phyloP scores from a whole-genome alignment of 345 rosid genomes.

The Durio zibethinus region DNA sequence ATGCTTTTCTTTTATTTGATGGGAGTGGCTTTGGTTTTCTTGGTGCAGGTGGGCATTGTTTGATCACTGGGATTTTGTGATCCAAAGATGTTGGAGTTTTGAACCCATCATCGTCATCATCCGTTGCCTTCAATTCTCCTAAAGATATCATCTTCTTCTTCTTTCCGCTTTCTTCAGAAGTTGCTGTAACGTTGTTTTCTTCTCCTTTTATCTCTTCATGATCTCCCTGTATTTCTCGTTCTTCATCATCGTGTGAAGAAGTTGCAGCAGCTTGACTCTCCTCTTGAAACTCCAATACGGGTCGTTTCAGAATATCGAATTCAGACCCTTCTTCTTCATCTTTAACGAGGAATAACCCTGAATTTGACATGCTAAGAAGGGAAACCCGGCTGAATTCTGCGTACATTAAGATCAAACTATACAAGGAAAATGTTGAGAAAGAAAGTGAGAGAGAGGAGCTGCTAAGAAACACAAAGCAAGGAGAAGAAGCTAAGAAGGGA shows the following conservation, averaged over 20 bases:
- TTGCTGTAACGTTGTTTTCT: neutral
- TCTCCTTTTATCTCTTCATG: neutral
- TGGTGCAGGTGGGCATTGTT: slow-evolving; percentile 58
- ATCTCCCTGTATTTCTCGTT: neutral
- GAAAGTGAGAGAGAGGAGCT: neutral
- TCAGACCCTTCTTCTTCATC: slow-evolving; percentile 28
- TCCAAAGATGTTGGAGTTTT: slow-evolving; percentile 54
- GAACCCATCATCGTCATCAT: slow-evolving; percentile 45
- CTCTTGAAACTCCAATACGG: slow-evolving; percentile 13
- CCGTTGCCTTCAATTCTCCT: neutral
- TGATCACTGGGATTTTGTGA: slow-evolving; percentile 42
- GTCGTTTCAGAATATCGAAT: slow-evolving; percentile 26
- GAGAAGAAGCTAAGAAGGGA: neutral
- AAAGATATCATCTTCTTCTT: neutral
- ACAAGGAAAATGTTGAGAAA: neutral
- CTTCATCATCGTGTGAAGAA: neutral
- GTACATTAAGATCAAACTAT: slow-evolving; percentile 7
- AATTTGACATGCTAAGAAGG: slow-evolving; percentile 24
- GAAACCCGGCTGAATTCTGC: slow-evolving; percentile 5
- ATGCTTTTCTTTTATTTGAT: slow-evolving; percentile 33
- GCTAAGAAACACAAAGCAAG: neutral
- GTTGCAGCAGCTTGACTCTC: neutral
- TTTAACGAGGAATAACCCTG: slow-evolving; percentile 30
- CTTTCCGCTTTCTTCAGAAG: neutral
- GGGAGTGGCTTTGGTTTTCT: slow-evolving; percentile 23